Evolutionary conservation across 1,284 basidiomycete genomes (phyloP), one percentile per base, ranked within the genome.

Genomic region (Leccinum insolens): DNA sequence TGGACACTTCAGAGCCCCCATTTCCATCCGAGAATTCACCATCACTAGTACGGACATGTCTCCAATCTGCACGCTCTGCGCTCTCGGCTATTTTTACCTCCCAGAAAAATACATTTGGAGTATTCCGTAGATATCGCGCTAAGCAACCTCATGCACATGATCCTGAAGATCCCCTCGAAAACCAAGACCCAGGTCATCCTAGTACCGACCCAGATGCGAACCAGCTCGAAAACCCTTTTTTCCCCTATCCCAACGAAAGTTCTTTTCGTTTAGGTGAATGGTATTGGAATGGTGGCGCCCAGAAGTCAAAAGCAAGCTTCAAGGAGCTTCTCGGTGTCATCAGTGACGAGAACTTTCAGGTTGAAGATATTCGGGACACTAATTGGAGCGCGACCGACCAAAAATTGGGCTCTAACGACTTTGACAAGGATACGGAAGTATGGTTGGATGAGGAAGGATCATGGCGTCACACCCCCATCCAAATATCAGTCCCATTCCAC

Each of bases 271-370:
- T 55, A 14, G 52, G 52, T 20, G 20, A 55, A 14, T 55, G 52
- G 52, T 55, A 55, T 55, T 55, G 52, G 52, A 55, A 55, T 55
- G 22, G 52, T 55, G 52, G 52, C 15, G 28, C 57, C 57, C 57
- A 58, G 28, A 58, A 58, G 57, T 58, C 57, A 7, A 58, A 58
- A 58, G 57, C 57, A 31, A 58, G 57, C 57, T 58, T 58, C 57
- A 58, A 31, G 7, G 55, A 22, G 3, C 55, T 57, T 57, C 55
- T 57, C 22, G 22, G 55, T 20, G 20, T 57, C 22, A 28, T 57
- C 20, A 15, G 22, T 22, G 55, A 57, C 14, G 55, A 57, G 14
- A 57, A 57, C 22, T 57, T 57, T 25, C 55, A 28, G 22, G 22
- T 57, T 57, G 55, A 57, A 25, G 55, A 57, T 9, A 57, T 57